These are phyloP conservation scores for Emericellopsis atlantica DNA, from an alignment of 2,329 filamentous ascomycete genomes.

Conservation along the genomic window DNA sequence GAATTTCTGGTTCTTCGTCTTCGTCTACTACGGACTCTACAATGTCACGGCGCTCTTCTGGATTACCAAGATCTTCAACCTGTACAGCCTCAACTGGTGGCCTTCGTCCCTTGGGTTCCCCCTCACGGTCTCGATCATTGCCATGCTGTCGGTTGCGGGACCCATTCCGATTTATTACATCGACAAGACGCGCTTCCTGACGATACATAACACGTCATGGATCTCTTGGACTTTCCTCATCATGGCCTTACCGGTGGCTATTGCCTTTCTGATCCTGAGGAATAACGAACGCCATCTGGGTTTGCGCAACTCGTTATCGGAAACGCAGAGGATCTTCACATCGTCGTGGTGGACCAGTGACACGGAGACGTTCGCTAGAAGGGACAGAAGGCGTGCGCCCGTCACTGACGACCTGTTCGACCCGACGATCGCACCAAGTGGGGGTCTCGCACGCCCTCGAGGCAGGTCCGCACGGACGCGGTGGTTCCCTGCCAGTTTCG, in stretches of 20 bases:
- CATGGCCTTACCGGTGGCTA: constrained; percentile 56
- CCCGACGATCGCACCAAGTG: constrained; percentile 7
- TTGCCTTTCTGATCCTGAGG: constrained; percentile 51
- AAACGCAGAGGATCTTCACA: constrained; percentile 56
- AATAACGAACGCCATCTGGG: constrained; percentile 51
- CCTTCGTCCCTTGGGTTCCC: constrained; percentile 51
- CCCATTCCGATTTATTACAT: constrained; percentile 49
- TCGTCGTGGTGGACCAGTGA: constrained; percentile 50
- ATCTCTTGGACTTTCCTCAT: constrained; percentile 58
- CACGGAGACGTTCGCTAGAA: constrained; percentile 29
- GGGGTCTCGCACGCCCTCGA: constrained; percentile 4
- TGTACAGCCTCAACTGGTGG: constrained; percentile 63
- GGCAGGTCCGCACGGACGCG: constrained; percentile 19
- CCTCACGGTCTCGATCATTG: constrained; percentile 49
- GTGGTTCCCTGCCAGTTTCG: constrained; percentile 54
- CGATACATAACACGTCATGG: constrained; percentile 53
- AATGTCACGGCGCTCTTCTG: constrained; percentile 55
- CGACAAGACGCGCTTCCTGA: constrained; percentile 38
- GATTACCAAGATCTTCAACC: constrained; percentile 61
- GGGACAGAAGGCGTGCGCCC: constrained; percentile 20
- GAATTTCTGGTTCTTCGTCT: constrained; percentile 61
- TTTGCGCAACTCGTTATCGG: constrained; percentile 46
- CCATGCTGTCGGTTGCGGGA: constrained; percentile 42
- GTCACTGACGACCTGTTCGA: constrained; percentile 22
- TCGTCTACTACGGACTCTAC: constrained; percentile 59